These are phyloP conservation scores for Ilyonectria mors-panacis DNA, from an alignment of 2,329 filamentous ascomycete genomes.

Conservation along the genomic window DNA sequence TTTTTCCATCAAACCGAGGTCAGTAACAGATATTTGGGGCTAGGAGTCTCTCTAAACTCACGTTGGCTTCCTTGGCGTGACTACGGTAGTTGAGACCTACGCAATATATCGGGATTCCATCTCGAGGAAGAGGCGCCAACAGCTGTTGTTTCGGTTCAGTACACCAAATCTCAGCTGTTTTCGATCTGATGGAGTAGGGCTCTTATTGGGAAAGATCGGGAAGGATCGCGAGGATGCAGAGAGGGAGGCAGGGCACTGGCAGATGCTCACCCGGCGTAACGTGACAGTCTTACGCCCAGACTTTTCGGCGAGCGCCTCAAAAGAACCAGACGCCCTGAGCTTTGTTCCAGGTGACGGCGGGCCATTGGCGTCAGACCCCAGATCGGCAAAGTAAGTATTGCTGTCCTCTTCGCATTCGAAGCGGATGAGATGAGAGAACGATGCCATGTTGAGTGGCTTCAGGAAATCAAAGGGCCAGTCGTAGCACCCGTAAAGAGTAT, in stretches of 20 bases:
- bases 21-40: not conserved
- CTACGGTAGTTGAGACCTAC: not conserved
- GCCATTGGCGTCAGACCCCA: not conserved
- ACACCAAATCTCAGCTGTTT: not conserved
- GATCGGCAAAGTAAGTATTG: not conserved
- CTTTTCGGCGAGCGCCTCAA: not conserved
- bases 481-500: not conserved
- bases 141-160: not conserved
- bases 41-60: not conserved
- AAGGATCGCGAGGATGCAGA: not conserved
- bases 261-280: not conserved
- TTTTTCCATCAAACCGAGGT: not conserved
- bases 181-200: not conserved
- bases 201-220: not conserved
- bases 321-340: not conserved
- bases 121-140: not conserved
- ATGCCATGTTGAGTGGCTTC: not conserved
- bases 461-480: not conserved
- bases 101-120: slow-evolving; percentile 5
- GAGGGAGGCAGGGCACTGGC: not conserved
- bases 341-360: not conserved
- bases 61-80: not conserved
- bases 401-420: slow-evolving; percentile 5
- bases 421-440: slow-evolving; percentile 1
- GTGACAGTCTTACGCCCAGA: not conserved